Evolutionary conservation across 116 monocot genomes (phyloP).

Genomic region (Posidonia oceanica): DNA sequence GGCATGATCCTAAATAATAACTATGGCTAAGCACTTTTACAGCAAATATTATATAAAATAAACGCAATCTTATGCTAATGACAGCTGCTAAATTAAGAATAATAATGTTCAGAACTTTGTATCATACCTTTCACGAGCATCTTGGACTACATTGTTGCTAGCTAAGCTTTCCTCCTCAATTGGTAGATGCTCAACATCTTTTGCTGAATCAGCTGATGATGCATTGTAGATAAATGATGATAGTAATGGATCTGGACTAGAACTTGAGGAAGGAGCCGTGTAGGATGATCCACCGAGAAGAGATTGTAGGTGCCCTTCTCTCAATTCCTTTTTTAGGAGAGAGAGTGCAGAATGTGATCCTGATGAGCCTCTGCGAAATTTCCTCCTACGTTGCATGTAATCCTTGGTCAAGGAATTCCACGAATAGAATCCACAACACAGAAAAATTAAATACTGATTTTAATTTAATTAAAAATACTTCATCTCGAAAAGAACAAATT

Average conservation of each 20-base stretch:
- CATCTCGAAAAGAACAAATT: neutral
- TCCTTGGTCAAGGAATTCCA: slow-evolving; percentile 29
- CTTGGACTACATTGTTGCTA: slow-evolving; percentile 25
- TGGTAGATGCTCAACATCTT: slow-evolving; percentile 24
- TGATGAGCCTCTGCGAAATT: slow-evolving; percentile 36
- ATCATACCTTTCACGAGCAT: slow-evolving; percentile 46
- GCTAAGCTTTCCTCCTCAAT: slow-evolving; percentile 24
- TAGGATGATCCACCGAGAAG: slow-evolving; percentile 50
- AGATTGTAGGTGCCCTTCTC: slow-evolving; percentile 55
- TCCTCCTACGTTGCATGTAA: slow-evolving; percentile 65
- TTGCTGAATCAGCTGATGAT: slow-evolving; percentile 33
- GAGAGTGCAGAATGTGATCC: slow-evolving; percentile 48
- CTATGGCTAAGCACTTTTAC: no score
- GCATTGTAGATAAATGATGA: slow-evolving; percentile 60
- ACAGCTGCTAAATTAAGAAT: no score
- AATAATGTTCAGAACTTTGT: no score
- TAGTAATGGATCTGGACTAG: slow-evolving; percentile 62
- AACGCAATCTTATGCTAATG: no score
- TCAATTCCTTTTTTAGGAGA: slow-evolving; percentile 57
- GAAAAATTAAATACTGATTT: neutral
- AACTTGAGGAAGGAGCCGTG: slow-evolving; percentile 23
- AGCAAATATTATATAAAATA: neutral
- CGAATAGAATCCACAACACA: neutral
- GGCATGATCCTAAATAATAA: neutral
- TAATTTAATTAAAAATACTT: no score